Percentiles rank a stretch among this genome's conserved stretches.
phyloP scores from a whole-genome alignment of 139 green algal species.

The Chlorella ohadii region DNA sequence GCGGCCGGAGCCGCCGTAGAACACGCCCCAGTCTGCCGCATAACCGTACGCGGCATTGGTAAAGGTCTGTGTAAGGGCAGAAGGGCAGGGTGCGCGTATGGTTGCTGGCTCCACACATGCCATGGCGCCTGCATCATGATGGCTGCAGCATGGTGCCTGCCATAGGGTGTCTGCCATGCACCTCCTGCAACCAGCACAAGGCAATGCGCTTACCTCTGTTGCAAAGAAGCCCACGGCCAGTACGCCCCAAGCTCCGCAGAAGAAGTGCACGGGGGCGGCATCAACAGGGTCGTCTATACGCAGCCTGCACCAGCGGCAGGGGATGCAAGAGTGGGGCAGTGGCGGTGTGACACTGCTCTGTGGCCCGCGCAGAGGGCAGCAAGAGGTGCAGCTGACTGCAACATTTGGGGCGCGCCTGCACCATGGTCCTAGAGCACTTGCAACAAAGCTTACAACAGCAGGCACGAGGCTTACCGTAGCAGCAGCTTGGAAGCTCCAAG shows the following conservation, averaged over 20 bases:
- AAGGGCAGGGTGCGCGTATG: neutral
- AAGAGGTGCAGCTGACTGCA: too few relatives aligned
- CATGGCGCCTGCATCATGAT: too few relatives aligned
- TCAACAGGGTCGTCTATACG: conserved; percentile 80
- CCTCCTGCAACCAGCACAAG: too few relatives aligned
- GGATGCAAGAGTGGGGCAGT: too few relatives aligned
- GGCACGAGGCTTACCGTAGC: conserved; percentile 25
- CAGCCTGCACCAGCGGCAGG: conserved; percentile 9
- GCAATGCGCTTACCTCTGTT: conserved; percentile 8
- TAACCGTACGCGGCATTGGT: neutral
- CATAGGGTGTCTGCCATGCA: too few relatives aligned
- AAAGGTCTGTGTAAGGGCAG: neutral
- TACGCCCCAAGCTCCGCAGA: conserved; percentile 62
- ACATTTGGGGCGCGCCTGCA: too few relatives aligned
- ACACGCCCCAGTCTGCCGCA: conserved; percentile 34
- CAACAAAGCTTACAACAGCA: too few relatives aligned
- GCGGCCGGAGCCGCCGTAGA: conserved; percentile 39
- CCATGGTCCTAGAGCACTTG: neutral
- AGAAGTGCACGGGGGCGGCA: conserved; percentile 64
- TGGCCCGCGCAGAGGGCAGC: too few relatives aligned
- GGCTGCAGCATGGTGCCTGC: too few relatives aligned
- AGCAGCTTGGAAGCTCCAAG: conserved; percentile 42
- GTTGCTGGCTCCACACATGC: too few relatives aligned
- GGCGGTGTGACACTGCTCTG: too few relatives aligned
- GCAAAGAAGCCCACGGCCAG: conserved; percentile 41